Conservation (phyloP, 768 basidiomycete species). For the Galerina sulciceps region DNA sequence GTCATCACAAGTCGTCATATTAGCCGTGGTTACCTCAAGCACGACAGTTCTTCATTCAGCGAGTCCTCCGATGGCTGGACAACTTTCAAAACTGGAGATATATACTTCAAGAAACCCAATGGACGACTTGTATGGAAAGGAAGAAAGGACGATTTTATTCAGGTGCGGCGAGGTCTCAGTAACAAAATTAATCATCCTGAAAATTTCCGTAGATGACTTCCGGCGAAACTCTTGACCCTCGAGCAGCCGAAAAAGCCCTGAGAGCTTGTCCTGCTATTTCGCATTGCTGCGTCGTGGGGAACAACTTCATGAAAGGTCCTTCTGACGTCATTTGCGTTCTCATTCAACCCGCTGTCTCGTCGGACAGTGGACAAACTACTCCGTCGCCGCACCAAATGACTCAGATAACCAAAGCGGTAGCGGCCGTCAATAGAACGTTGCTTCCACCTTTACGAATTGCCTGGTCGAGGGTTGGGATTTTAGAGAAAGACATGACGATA, state of each 20-base stretch:
- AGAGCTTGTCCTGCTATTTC: slow-evolving; percentile 19
- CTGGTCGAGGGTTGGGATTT: slow-evolving; percentile 28
- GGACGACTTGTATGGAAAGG: slow-evolving; percentile 28
- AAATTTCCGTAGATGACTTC: slow-evolving; percentile 20
- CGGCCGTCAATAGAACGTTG: slow-evolving; percentile 27
- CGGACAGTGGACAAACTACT: neutral
- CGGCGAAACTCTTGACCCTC: slow-evolving; percentile 33
- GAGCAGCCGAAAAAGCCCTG: slow-evolving; percentile 25
- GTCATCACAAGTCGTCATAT: slow-evolving; percentile 26
- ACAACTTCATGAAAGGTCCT: slow-evolving; percentile 27
- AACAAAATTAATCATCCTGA: neutral
- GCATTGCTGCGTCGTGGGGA: slow-evolving; percentile 29
- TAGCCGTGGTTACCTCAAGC: slow-evolving; percentile 25
- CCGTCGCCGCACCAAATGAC: slow-evolving; percentile 4
- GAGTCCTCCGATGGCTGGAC: slow-evolving; percentile 18
- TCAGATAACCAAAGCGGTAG: slow-evolving; percentile 24
- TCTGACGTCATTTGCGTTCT: slow-evolving; percentile 26
- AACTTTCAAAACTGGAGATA: slow-evolving; percentile 32
- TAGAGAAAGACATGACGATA: slow-evolving; percentile 22
- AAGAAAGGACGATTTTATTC: slow-evolving; percentile 32
- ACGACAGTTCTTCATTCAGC: slow-evolving; percentile 23
- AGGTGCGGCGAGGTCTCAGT: slow-evolving; percentile 10
- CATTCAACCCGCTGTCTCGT: slow-evolving; percentile 16
- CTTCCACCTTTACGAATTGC: slow-evolving; percentile 29
- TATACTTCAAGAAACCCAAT: slow-evolving; percentile 16